Evolutionary conservation across 148 eudicot species (phyloP).

Genomic region (Agrostemma githago): DNA sequence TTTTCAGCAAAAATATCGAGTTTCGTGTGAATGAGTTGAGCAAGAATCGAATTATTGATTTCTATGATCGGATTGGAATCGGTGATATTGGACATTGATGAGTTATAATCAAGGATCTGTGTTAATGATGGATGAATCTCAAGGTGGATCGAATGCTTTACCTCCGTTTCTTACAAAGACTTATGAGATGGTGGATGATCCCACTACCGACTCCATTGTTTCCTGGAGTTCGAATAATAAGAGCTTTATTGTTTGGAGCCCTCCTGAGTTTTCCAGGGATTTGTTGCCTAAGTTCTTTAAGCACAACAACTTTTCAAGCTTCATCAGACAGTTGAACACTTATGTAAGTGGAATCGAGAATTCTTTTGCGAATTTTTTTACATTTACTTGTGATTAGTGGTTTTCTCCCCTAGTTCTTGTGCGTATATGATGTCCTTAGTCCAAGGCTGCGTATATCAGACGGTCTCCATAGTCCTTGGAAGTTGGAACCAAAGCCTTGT

Average conservation of each 20-base stretch:
- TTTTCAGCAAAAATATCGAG: background rate
- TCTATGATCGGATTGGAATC: slow-evolving; percentile 18
- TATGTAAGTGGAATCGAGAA: slow-evolving; percentile 48
- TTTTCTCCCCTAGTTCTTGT: too few species aligned
- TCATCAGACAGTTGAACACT: slow-evolving; percentile 85
- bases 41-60: background rate
- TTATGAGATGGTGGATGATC: slow-evolving; percentile 91
- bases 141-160: slow-evolving; percentile 54
- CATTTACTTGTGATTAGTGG: too few species aligned
- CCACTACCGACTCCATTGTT: slow-evolving; percentile 49
- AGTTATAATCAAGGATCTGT: slow-evolving; percentile 23
- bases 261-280: slow-evolving; percentile 57
- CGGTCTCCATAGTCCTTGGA: too few species aligned
- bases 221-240: slow-evolving; percentile 69
- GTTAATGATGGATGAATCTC: slow-evolving; percentile 60
- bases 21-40: slow-evolving; percentile 15
- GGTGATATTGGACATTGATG: slow-evolving; percentile 19
- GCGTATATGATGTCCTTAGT: background rate
- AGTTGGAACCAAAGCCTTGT: too few species aligned
- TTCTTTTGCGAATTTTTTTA: background rate
- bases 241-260: slow-evolving; percentile 81
- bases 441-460: background rate
- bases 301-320: slow-evolving; percentile 91
- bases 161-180: slow-evolving; percentile 85
- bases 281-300: slow-evolving; percentile 81